Base-by-base conservation (phyloP, 192 early-diverging fungal genomes). In the Coemansia sp. region DNA sequence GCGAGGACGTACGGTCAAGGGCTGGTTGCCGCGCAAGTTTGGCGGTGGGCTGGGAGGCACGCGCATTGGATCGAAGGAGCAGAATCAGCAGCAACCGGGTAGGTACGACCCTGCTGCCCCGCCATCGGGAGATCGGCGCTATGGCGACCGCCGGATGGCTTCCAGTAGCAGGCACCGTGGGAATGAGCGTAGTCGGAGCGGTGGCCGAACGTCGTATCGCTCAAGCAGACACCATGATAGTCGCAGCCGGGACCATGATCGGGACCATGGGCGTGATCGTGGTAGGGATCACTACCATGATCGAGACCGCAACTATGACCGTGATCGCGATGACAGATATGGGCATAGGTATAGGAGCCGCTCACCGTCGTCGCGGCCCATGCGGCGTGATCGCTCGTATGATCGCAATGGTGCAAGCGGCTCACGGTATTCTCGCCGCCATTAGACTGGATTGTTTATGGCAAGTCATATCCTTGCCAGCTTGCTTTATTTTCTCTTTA, bases 1-100 rank as follows among this genome's bases (percentile, higher is more conserved):
- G 71, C 88, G 94, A 60, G 96, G 95, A 4, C 85, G 96, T 43
- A 98, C 96, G 3, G 96, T 98, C 11, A 95, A 94, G 65, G 94
- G 90, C 54, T 98, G 96, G 96, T 81, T 81, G 48, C 96, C 96
- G 9, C 72, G 80, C 35, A 58, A 75, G 32, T 71, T 77, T 52
- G 80, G 67, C 22, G 80, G 74, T 11, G 80, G 80, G 22, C 65
- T 82, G 45, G 80, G 80, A 22, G 80, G 75, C 23, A 67, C 79
- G 32, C 73, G 79, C 2, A 23, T 69, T 15, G 79, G 79, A 9
- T 63, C 52, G 35, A 76, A 72, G 54, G 57, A 48, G 51, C 24
- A 56, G 52, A 82, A 82, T 62, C 80, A 82, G 48, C 61, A 48
- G 14, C 60, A 62, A 4, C 71, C 80, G 1, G 80, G 75, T 17